Percentiles rank a stretch among this genome's conserved stretches.
These are phyloP conservation scores for Rhodotorula sp. DNA, from an alignment of 1,284 basidiomycete species.

Conservation along the genomic window DNA sequence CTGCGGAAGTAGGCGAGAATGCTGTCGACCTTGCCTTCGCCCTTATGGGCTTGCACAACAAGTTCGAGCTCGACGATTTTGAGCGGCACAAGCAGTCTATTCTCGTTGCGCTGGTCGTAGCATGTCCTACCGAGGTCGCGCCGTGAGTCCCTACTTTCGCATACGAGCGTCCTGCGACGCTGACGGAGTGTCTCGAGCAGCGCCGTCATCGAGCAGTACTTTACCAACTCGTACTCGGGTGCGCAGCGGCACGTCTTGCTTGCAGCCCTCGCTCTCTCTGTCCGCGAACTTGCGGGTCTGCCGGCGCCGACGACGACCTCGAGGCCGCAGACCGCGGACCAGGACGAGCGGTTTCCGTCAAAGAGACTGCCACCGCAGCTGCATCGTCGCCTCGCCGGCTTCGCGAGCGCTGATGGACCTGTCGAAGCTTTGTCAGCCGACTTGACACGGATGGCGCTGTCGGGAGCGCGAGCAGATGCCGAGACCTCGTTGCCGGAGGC, in stretches of 20 bases:
- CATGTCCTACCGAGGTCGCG: conserved; percentile 70
- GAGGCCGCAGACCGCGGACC: too few species aligned
- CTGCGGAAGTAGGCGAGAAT: conserved; percentile 67
- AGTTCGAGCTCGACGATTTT: conserved; percentile 76
- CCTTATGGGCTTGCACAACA: conserved; percentile 73
- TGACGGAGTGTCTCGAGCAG: conserved; percentile 53
- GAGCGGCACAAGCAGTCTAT: conserved; percentile 72
- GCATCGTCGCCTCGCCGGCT: conserved; percentile 13
- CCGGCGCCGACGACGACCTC: not conserved
- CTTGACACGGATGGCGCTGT: conserved; percentile 62
- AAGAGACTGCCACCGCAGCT: conserved; percentile 21
- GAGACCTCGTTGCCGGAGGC: conserved; percentile 59
- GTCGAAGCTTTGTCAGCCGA: conserved; percentile 58
- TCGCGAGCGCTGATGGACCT: not conserved
- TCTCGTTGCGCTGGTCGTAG: conserved; percentile 74
- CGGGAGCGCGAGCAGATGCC: conserved; percentile 57
- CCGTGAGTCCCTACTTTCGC: conserved; percentile 60
- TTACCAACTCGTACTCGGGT: conserved; percentile 83
- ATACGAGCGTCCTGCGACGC: not conserved
- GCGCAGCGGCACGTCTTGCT: conserved; percentile 80
- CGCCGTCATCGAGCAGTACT: conserved; percentile 84
- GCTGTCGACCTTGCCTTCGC: conserved; percentile 75
- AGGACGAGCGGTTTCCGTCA: conserved; percentile 15
- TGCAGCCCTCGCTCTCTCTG: conserved; percentile 78
- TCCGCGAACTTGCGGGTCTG: conserved; percentile 76